Evolutionary conservation across 768 basidiomycete species (phyloP).

Genomic region (Tremella fuciformis): DNA sequence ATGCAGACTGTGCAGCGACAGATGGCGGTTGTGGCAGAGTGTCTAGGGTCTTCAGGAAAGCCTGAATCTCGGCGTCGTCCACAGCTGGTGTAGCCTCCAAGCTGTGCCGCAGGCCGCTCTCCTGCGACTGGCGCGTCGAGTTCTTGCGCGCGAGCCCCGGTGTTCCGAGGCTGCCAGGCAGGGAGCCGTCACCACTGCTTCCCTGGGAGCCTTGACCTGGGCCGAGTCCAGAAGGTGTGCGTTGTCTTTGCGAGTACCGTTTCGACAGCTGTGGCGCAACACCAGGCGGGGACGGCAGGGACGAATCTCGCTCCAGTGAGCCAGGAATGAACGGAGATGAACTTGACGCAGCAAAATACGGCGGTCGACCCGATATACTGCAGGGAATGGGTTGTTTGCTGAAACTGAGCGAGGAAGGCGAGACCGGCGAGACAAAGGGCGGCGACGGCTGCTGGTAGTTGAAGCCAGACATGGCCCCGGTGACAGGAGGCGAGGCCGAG

Average conservation of each 20-base stretch:
- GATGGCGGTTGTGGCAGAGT: conserved; percentile 45
- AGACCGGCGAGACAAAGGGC: conserved; percentile 17
- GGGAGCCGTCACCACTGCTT: conserved; percentile 35
- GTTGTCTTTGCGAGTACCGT: conserved; percentile 46
- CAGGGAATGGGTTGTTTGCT: conserved; percentile 35
- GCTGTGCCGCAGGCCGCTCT: conserved; percentile 33
- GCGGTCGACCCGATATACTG: conserved; percentile 31
- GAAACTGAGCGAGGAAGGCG: conserved; percentile 39
- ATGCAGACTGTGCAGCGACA: conserved; percentile 37
- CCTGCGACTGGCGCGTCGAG: conserved; percentile 31
- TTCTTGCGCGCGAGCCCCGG: conserved; percentile 19
- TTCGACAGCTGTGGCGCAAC: conserved; percentile 38
- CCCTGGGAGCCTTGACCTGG: conserved; percentile 28
- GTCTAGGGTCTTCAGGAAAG: conserved; percentile 50
- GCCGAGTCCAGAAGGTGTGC: not conserved
- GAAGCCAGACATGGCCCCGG: conserved; percentile 27
- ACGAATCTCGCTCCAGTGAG: conserved; percentile 30
- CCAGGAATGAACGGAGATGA: conserved; percentile 42
- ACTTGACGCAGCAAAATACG: conserved; percentile 22
- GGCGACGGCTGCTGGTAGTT: conserved; percentile 17
- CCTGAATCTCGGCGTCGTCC: conserved; percentile 48
- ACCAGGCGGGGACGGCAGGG: conserved; percentile 12
- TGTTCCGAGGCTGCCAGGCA: conserved; percentile 25
- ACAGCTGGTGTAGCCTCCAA: conserved; percentile 20
- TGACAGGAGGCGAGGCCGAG: conserved; percentile 28